Evolutionary conservation across 208 protist genomes (phyloP), one percentile per base, ranked within the genome.

Genomic region (Leishmania braziliensis): DNA sequence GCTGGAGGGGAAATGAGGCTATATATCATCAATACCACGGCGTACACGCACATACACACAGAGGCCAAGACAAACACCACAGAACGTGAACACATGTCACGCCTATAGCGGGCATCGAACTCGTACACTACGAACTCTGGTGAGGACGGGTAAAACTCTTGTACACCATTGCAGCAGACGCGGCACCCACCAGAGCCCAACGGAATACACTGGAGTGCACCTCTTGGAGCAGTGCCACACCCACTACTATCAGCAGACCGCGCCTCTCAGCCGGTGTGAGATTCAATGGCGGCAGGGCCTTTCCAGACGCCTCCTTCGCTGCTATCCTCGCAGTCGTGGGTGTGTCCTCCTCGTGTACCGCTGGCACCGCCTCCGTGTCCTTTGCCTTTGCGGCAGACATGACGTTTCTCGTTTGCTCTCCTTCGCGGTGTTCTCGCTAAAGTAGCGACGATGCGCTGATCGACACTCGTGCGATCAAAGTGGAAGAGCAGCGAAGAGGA

Each of bases 211-310:
- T 73, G 51, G 51, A 75, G 48, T 84, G 60, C n/a, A 91, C 80
- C 84, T 93, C 87, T 69, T 93, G 90, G 10, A 91, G 78, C n/a
- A 91, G 74, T 1, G 81, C 79, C 1, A 87, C 79, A 14, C 63
- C 75, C 10, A 81, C 18, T 26, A 93, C 80, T 10, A 90, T 63
- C 26, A 85, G 48, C 43, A 80, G 60, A 18, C 88, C 85, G 63
- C 84, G 79, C 51, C 81, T 73, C 71, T 91, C 81, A 14, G 71
- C 72, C 0, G 74, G 26, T 14, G 69, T 83, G 29, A 90, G 76
- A 26, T 29, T 33, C 60, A 33, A 75, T 62, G 33, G 9, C 74
- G 18, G 33, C 36, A 53, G 9, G 8, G 54, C 23, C 50, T n/a
- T 68, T 43, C 36, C 33, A 23, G 29, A 62, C 5, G 20, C 26